These are phyloP conservation scores for Actinidia arguta DNA, from an alignment of 179 eudicot species.

Conservation along the genomic window DNA sequence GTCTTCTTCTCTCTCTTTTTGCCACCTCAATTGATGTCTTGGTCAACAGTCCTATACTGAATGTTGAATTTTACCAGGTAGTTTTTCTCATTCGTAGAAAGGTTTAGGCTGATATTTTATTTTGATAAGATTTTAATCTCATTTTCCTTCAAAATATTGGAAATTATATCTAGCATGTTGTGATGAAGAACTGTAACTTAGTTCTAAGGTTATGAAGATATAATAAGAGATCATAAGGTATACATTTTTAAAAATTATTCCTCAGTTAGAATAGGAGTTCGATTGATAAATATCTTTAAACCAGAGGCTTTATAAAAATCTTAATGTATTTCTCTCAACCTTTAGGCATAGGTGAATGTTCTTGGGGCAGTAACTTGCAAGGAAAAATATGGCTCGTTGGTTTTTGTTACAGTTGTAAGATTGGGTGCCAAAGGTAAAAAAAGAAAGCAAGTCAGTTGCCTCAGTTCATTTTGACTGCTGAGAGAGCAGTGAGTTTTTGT, in stretches of 20 bases:
- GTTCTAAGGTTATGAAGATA: background rate
- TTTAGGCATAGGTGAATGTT: conserved; percentile 85
- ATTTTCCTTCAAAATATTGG: background rate
- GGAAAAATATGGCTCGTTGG: conserved; percentile 77
- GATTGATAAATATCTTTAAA: background rate
- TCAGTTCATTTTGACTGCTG: conserved; percentile 77
- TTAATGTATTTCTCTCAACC: conserved; percentile 22
- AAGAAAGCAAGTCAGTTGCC: conserved; percentile 51
- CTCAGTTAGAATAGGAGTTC: background rate
- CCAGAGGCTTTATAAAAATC: conserved; percentile 6
- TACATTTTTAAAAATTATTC: background rate
- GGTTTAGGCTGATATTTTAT: conserved; percentile 4
- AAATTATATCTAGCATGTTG: background rate
- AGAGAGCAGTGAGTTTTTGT: conserved; percentile 62
- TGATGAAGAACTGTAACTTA: background rate
- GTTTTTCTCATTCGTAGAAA: conserved; percentile 17
- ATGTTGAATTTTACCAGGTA: conserved; percentile 92
- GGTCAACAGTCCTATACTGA: conserved; percentile 80
- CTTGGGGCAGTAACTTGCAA: conserved; percentile 83
- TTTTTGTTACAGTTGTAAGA: conserved; percentile 66
- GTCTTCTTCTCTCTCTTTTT: conserved; percentile 76
- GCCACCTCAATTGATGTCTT: conserved; percentile 78
- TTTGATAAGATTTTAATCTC: background rate
- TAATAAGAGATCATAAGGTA: background rate
- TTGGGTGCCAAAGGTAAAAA: conserved; percentile 65